Evolutionary conservation across 345 rosid species (phyloP).

Genomic region (Euphorbia pulcherrima): DNA sequence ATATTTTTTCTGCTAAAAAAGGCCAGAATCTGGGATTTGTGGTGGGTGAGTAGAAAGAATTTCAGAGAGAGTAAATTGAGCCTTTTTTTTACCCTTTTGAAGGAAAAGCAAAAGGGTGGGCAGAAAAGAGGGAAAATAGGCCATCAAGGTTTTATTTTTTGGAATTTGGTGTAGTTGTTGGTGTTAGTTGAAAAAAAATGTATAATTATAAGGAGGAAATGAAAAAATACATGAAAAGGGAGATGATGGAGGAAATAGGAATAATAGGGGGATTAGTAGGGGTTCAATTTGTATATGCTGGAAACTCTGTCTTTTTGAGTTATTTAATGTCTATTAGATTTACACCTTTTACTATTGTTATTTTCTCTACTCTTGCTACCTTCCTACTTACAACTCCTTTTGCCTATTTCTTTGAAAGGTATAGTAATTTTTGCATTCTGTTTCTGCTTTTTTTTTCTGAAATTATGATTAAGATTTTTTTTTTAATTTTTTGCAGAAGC

Average conservation of each 20-base stretch:
- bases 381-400: slow-evolving; percentile 66
- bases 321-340: slow-evolving; percentile 80
- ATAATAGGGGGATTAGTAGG: slow-evolving; percentile 57
- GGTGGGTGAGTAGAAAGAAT: too few relatives aligned
- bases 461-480: not conserved
- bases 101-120: slow-evolving; percentile 1
- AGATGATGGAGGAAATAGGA: slow-evolving; percentile 48
- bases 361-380: slow-evolving; percentile 61
- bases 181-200: not conserved
- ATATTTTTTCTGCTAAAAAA: too few relatives aligned
- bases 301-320: slow-evolving; percentile 54
- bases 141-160: too few relatives aligned
- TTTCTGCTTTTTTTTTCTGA: not conserved
- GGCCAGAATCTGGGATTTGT: not conserved
- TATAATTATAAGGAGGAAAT: not conserved
- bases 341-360: slow-evolving; percentile 55
- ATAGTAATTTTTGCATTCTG: not conserved
- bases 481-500: slow-evolving; percentile 40
- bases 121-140: too few relatives aligned
- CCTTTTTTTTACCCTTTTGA: not conserved
- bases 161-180: too few relatives aligned
- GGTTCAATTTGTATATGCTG: slow-evolving; percentile 68
- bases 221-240: slow-evolving; percentile 32
- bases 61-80: not conserved
- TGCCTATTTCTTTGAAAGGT: slow-evolving; percentile 77